Percentiles rank a stretch among this genome's conserved stretches.
Evolutionary conservation across 2,329 filamentous ascomycete genomes (phyloP).

Genomic region (Stachybotrys chlorohalonatus): DNA sequence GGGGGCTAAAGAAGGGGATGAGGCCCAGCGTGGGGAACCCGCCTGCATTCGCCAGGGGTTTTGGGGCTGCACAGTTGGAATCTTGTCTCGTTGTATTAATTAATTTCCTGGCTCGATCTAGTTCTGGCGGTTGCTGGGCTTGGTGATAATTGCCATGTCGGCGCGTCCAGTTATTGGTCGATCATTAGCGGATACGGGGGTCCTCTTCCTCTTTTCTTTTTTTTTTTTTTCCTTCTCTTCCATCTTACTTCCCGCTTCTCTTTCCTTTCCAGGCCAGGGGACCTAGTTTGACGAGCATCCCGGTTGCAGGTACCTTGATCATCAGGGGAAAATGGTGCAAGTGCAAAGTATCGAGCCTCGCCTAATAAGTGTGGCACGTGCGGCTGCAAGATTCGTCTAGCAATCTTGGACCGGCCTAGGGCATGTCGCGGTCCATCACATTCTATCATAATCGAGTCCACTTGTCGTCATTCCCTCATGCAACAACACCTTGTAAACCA

Average conservation of each 20-base stretch:
- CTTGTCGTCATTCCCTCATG: not conserved
- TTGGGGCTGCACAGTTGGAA: not conserved
- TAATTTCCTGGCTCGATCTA: not conserved
- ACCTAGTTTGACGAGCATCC: not conserved
- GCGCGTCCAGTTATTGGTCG: not conserved
- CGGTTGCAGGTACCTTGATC: not conserved
- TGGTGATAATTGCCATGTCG: not conserved
- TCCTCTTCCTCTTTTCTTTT: not conserved
- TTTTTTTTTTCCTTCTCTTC: not conserved
- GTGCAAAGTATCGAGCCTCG: not conserved
- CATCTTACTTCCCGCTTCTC: not conserved
- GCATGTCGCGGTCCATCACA: not conserved
- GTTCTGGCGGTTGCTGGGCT: too few relatives aligned
- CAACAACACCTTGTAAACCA: not conserved
- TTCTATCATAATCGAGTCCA: not conserved
- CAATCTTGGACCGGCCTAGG: constrained; percentile 3
- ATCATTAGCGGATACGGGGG: not conserved
- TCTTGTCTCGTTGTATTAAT: not conserved
- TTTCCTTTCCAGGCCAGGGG: not conserved
- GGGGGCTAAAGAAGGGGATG: not conserved
- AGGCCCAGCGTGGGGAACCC: not conserved
- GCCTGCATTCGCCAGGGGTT: not conserved
- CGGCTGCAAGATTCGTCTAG: constrained; percentile 11
- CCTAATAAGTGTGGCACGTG: not conserved
- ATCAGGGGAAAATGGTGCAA: not conserved